Conservation (phyloP, 768 basidiomycete species). For the Candolleomyces efflorescens region DNA sequence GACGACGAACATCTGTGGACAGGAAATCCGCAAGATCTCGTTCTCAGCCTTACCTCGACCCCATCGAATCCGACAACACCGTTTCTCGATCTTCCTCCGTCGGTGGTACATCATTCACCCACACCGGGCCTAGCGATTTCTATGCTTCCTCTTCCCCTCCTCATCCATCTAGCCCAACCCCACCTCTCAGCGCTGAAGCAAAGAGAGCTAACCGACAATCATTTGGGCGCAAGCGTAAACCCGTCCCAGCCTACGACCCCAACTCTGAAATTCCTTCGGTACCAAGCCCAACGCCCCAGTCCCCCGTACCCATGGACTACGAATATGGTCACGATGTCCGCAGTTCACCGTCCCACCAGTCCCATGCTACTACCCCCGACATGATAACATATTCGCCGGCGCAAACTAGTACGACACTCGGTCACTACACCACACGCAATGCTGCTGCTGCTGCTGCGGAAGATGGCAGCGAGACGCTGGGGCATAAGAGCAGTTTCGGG, state of each 20-base stretch:
- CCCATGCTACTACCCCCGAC: conserved; percentile 7
- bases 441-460: conserved; percentile 1
- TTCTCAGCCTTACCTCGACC: conserved; percentile 15
- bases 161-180: conserved; percentile 5
- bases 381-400: not conserved
- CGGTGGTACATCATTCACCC: conserved; percentile 7
- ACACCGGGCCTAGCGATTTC: not conserved
- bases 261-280: conserved; percentile 14
- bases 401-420: not conserved
- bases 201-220: conserved; percentile 24
- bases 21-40: conserved; percentile 9
- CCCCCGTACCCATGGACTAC: conserved; percentile 3
- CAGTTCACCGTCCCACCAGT: conserved; percentile 4
- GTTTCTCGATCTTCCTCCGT: not conserved
- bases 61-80: not conserved
- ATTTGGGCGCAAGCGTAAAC: conserved; percentile 42
- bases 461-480: conserved; percentile 18
- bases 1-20: conserved; percentile 22
- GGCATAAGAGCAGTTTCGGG: conserved; percentile 43
- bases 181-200: conserved; percentile 1
- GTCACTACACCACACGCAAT: conserved; percentile 25
- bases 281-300: conserved; percentile 11
- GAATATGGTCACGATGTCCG: no score
- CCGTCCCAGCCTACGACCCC: conserved; percentile 49
- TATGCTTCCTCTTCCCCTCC: no score